These are phyloP conservation scores for Colletotrichum sp. DNA, from an alignment of 2,329 filamentous ascomycete species.

Conservation along the genomic window DNA sequence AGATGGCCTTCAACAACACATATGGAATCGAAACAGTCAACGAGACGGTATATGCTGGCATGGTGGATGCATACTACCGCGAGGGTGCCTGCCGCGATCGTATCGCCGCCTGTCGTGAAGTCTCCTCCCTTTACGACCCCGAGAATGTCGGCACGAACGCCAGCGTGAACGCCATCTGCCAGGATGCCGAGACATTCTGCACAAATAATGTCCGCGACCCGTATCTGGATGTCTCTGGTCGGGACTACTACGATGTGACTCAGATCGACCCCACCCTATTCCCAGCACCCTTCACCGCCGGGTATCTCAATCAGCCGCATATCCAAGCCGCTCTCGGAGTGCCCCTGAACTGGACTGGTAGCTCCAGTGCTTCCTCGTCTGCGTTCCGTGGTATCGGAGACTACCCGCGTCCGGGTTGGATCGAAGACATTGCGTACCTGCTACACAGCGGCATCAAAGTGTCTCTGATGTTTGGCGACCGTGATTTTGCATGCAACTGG, in stretches of 20 bases:
- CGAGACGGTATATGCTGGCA: conserved; percentile 30
- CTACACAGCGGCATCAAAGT: conserved; percentile 62
- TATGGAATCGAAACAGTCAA: conserved; percentile 35
- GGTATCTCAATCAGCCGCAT: conserved; percentile 22
- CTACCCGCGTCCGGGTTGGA: conserved; percentile 33
- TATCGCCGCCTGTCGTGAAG: conserved; percentile 55
- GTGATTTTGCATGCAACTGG: conserved; percentile 65
- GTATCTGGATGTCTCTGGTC: neutral
- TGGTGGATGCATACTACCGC: conserved; percentile 33
- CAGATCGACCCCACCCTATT: conserved; percentile 23
- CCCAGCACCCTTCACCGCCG: conserved; percentile 12
- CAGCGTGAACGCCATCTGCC: conserved; percentile 26
- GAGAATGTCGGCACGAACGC: conserved; percentile 27
- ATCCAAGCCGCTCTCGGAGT: conserved; percentile 68
- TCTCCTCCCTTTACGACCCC: conserved; percentile 28
- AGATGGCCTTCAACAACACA: conserved; percentile 36
- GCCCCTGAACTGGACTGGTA: conserved; percentile 56
- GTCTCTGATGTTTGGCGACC: conserved; percentile 58
- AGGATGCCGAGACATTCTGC: conserved; percentile 16
- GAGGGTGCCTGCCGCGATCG: conserved; percentile 56
- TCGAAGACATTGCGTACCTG: conserved; percentile 48
- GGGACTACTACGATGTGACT: conserved; percentile 25
- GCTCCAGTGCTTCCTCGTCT: conserved; percentile 7
- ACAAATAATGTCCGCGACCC: conserved; percentile 18
- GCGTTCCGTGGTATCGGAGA: conserved; percentile 29